phyloP scores from a whole-genome alignment of 345 rosid genomes.

The Trapa incisa region DNA sequence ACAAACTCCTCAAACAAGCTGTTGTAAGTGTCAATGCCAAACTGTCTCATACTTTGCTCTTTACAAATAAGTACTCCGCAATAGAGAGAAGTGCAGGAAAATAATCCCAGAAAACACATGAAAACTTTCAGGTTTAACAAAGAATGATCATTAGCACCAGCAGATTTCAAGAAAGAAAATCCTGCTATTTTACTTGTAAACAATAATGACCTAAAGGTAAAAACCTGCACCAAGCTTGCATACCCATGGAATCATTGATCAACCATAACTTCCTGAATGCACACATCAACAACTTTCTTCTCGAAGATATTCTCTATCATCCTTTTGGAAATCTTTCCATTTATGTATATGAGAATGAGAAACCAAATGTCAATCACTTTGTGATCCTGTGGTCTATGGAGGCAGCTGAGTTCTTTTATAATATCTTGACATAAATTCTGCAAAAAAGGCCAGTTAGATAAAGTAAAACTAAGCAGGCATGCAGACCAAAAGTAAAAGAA shows the following conservation, averaged over 20 bases:
- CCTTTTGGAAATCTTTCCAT: conserved; percentile 46
- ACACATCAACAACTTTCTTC: conserved; percentile 60
- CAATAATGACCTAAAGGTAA: background rate
- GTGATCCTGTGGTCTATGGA: conserved; percentile 59
- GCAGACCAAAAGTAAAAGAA: conserved; percentile 5
- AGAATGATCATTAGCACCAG: background rate
- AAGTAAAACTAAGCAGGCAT: background rate
- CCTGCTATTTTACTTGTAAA: conserved; percentile 4
- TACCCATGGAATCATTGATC: conserved; percentile 64
- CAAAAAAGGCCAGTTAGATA: background rate
- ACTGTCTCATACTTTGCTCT: conserved; percentile 62
- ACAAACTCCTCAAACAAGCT: conserved; percentile 56
- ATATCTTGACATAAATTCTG: conserved; percentile 77
- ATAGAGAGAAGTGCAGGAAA: conserved; percentile 58
- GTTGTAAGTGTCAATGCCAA: conserved; percentile 43
- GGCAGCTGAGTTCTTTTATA: conserved; percentile 49
- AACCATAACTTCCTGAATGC: conserved; percentile 48
- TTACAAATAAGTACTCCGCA: conserved; percentile 63
- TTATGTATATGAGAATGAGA: conserved; percentile 51
- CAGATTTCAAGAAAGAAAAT: background rate
- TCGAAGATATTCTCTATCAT: conserved; percentile 46
- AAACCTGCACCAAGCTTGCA: conserved; percentile 58
- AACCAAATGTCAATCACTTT: conserved; percentile 77
- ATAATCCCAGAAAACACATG: conserved; percentile 38
- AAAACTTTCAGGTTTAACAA: background rate